Evolutionary conservation across 2,329 filamentous ascomycete species (phyloP).

Genomic region (Fusarium heterosporum): DNA sequence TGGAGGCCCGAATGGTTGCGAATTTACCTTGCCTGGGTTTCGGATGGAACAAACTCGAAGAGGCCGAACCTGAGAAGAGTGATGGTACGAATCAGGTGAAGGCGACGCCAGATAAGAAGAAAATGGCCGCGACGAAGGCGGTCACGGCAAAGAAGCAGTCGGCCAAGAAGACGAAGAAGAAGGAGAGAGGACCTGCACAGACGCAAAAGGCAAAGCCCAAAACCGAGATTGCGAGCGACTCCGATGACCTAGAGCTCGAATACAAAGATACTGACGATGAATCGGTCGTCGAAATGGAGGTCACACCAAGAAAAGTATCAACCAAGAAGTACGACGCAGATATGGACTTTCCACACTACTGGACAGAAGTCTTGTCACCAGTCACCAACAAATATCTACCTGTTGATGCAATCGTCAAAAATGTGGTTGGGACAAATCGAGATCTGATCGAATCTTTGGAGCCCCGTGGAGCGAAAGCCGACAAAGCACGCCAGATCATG

Average conservation of each 20-base stretch:
- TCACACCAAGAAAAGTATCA: constrained; percentile 55
- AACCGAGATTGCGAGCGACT: constrained; percentile 51
- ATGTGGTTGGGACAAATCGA: constrained; percentile 75
- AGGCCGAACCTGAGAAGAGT: constrained; percentile 69
- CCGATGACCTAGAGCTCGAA: constrained; percentile 58
- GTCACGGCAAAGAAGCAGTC: constrained; percentile 7
- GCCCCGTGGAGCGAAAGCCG: constrained; percentile 83
- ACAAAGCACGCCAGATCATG: constrained; percentile 88
- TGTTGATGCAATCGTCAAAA: constrained; percentile 80
- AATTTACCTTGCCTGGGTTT: constrained; percentile 90
- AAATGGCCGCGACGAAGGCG: neutral
- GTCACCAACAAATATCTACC: constrained; percentile 82
- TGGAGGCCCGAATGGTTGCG: constrained; percentile 85
- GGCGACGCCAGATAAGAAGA: constrained; percentile 16
- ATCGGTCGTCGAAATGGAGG: constrained; percentile 67
- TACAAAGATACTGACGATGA: constrained; percentile 67
- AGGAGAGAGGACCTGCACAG: constrained; percentile 34
- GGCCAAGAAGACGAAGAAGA: constrained; percentile 22
- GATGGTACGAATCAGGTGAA: constrained; percentile 9
- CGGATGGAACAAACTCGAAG: constrained; percentile 89
- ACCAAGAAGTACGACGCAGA: constrained; percentile 76
- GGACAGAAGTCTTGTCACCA: constrained; percentile 89
- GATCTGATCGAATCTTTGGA: constrained; percentile 82
- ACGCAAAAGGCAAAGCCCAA: constrained; percentile 25
- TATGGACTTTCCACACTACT: constrained; percentile 87